A percentile compares a stretch with the other conserved stretches of the same genome.
phyloP scores from a whole-genome alignment of 129 eudicot genomes.

The Logfia minima region DNA sequence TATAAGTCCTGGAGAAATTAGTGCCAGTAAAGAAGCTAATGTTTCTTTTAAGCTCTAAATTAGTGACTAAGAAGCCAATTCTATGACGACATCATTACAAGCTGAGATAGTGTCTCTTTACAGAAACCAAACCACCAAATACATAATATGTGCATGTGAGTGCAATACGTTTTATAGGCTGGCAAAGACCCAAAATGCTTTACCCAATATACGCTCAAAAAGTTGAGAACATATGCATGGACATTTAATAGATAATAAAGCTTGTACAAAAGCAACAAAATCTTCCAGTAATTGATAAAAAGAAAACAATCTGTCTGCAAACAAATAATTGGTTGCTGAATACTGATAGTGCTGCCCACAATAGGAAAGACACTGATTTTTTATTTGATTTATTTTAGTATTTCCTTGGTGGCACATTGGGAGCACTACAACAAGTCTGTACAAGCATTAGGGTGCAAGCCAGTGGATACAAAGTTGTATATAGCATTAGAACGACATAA shows the following conservation, averaged over 20 bases:
- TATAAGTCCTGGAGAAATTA: not conserved
- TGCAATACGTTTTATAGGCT: constrained; percentile 30
- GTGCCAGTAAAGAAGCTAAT: not conserved
- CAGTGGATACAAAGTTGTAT: constrained; percentile 22
- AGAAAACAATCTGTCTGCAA: constrained; percentile 25
- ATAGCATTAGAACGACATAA: constrained; percentile 23
- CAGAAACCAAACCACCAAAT: constrained; percentile 28
- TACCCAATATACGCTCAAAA: constrained; percentile 18
- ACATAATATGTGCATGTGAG: constrained; percentile 30
- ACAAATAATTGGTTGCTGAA: constrained; percentile 23
- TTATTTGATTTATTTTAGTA: constrained; percentile 22
- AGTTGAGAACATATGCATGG: constrained; percentile 28
- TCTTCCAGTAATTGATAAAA: constrained; percentile 20
- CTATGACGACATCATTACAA: constrained; percentile 14
- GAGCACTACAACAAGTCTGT: constrained; percentile 20
- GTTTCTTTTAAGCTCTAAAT: constrained; percentile 10
- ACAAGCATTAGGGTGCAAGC: constrained; percentile 35
- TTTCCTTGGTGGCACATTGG: constrained; percentile 22
- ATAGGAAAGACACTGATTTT: constrained; percentile 8
- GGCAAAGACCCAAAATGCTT: constrained; percentile 19
- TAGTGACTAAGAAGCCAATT: constrained; percentile 8
- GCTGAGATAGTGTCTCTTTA: constrained; percentile 18
- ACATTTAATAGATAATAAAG: constrained; percentile 17
- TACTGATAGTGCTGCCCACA: constrained; percentile 31
- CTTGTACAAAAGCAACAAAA: constrained; percentile 27